Base-by-base conservation (phyloP, 2,329 filamentous ascomycete genomes). In the Xylaria sp. region DNA sequence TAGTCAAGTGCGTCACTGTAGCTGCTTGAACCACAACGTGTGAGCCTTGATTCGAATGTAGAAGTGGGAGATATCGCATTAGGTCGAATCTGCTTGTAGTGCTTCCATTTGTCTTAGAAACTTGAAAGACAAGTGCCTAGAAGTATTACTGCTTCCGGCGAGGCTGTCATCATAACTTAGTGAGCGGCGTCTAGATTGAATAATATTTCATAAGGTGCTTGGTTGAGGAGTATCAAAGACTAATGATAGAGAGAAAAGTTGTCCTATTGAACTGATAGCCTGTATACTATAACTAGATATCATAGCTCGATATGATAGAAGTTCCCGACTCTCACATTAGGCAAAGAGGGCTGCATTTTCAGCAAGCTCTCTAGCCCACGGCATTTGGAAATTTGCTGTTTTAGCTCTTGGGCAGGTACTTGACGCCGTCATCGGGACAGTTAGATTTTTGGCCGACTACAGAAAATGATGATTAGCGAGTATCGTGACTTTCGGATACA, bases 381-480 rank as follows among this genome's bases (percentile, higher is more conserved):
- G 6, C 10, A 10, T 57, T 65, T 41, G 25, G 34, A 1, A 9
- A 52, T 39, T 8, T 37, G 3, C n/a, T 34, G 31, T n/a, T 34
- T 48, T 54, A 64, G 57, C 39, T 73, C 80, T 92, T 92, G 39
- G 89, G 89, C 9, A 87, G 79, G 78, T 93, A 93, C 75, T 87
- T 87, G 77, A 94, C 89, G 4, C 88, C 89, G 0, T 80, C 84
- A 37, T 78, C 76, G 0, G 91, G 89, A 78, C 92, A 94, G 52
- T 83, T 87, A 39, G 89, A 89, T 55, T 84, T 87, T n/a, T 85
- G 84, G 44, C 89, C 87, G 28, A 71, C 73, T 73, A 89, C 87
- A 23, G 1, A 67, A 80, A 62, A 18, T 2, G 28, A 18, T 9
- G 8, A 23, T 70, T 31, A 69, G 65, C 15, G 59, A 51, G n/a